Evolutionary conservation across 2,329 filamentous ascomycete species (phyloP).

Genomic region (Alternaria gansuensis): DNA sequence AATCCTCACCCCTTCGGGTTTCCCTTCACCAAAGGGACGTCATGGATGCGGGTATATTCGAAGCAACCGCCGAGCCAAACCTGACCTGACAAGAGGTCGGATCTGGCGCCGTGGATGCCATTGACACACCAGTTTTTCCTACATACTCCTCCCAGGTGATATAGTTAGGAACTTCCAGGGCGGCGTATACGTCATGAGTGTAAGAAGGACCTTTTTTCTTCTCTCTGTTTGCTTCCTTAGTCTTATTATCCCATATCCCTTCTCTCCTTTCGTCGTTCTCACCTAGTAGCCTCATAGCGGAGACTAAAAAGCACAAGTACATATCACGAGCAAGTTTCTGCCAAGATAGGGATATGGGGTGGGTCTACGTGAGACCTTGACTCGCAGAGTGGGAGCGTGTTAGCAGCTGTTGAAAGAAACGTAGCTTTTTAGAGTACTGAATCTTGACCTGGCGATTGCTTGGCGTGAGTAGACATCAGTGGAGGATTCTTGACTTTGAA

Average conservation of each 20-base stretch:
- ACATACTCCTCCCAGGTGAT: constrained; percentile 1
- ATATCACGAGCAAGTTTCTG: constrained; percentile 19
- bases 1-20: neutral
- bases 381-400: neutral
- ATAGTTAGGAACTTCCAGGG: neutral
- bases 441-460: neutral
- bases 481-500: too few relatives aligned
- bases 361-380: neutral
- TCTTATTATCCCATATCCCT: neutral
- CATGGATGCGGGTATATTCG: neutral
- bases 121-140: neutral
- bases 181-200: neutral
- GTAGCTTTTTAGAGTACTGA: neutral
- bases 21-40: neutral
- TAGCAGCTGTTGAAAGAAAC: neutral
- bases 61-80: neutral
- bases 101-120: neutral
- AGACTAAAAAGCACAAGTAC: constrained; percentile 19
- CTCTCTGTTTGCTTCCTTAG: neutral
- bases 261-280: neutral
- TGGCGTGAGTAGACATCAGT: neutral
- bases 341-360: constrained; percentile 18
- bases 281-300: constrained; percentile 6
- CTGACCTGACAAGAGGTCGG: neutral
- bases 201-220: neutral